Evolutionary conservation across 2,329 filamentous ascomycete species (phyloP), one percentile per base, ranked within the genome.

Genomic region (Fonsecaea pugnacius): DNA sequence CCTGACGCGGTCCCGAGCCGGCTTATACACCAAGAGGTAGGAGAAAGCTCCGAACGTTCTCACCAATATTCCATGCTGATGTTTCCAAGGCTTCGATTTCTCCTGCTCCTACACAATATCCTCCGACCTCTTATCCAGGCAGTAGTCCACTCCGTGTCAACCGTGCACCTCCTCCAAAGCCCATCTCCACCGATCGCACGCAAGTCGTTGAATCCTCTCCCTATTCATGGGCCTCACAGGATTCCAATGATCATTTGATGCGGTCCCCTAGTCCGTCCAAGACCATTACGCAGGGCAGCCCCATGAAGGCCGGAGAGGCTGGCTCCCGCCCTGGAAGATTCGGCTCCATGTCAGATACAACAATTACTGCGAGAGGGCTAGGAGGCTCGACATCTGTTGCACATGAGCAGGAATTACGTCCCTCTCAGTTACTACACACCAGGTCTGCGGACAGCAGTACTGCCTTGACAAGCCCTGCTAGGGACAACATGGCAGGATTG

Each of bases 191-290:
- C 58, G 76, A 82, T 68, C 75, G 75, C 60, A 76, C 77, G 35
- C 73, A 77, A 59, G 72, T 78, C 33, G 74, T 82, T 18, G 80
- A 83, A 59, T 74, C 78, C 18, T 81, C 82, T 16, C 80, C 82
- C 59, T 80, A 80, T 67, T 84, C 83, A 32, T 84, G 80, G 80
- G 79, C 78, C 59, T 84, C 82, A 70, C 80, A 79, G 58, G 78
- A 79, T 57, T 84, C 83, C 2, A 76, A 76, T 59, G 82, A 85
- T 58, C 79, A 79, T 36, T 74, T 84, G 53, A 81, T 85, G 64
- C 70, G 71, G 30, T 76, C 76, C 35, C 74, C 73, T 56, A 73
- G 43, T 70, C 75, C 43, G 74, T 77, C 65, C 70, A 72, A 52
- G 72, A 77, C 66, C 54, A 74, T 69, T 52, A 70, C 65, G 53